Percentiles rank a stretch among this genome's conserved stretches.
phyloP scores from a whole-genome alignment of 805 yeast genomes.

The Blastobotrys robertii region DNA sequence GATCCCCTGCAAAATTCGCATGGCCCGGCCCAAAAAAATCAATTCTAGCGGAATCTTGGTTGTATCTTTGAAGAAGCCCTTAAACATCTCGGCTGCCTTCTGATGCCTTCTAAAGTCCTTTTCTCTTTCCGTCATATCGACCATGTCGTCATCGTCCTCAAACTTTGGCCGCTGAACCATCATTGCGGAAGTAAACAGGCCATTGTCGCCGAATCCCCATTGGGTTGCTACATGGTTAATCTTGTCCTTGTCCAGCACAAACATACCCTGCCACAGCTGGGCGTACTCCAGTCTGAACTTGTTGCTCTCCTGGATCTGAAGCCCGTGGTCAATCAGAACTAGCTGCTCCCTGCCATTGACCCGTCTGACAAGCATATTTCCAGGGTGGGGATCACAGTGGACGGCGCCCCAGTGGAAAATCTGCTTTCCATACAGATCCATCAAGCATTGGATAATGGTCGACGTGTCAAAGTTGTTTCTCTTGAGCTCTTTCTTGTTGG shows the following conservation, averaged over 20 bases:
- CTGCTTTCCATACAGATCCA: conserved; percentile 45
- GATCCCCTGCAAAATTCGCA: conserved; percentile 65
- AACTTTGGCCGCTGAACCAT: conserved; percentile 37
- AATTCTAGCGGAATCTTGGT: conserved; percentile 58
- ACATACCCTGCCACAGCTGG: conserved; percentile 52
- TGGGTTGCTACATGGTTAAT: conserved; percentile 38
- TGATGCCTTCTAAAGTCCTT: conserved; percentile 39
- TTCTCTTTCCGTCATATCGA: conserved; percentile 31
- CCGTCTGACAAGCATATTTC: conserved; percentile 52
- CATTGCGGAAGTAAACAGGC: conserved; percentile 49
- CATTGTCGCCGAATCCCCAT: conserved; percentile 68
- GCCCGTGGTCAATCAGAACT: conserved; percentile 67
- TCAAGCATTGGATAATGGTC: conserved; percentile 40
- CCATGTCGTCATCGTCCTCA: conserved; percentile 15
- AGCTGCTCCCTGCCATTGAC: conserved; percentile 30
- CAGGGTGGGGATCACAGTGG: conserved; percentile 78
- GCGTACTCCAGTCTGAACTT: conserved; percentile 48
- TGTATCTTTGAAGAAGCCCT: conserved; percentile 49
- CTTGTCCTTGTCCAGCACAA: conserved; percentile 40
- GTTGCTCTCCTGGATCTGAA: conserved; percentile 46
- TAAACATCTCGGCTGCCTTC: conserved; percentile 38
- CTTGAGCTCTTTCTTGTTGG: conserved; percentile 35
- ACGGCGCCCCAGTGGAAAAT: conserved; percentile 58
- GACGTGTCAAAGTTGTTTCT: conserved; percentile 30
- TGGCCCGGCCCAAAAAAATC: conserved; percentile 56